A percentile compares a stretch with the other conserved stretches of the same genome.
phyloP scores from a whole-genome alignment of 2,329 filamentous ascomycete species.

The Xylariaceae sp. region DNA sequence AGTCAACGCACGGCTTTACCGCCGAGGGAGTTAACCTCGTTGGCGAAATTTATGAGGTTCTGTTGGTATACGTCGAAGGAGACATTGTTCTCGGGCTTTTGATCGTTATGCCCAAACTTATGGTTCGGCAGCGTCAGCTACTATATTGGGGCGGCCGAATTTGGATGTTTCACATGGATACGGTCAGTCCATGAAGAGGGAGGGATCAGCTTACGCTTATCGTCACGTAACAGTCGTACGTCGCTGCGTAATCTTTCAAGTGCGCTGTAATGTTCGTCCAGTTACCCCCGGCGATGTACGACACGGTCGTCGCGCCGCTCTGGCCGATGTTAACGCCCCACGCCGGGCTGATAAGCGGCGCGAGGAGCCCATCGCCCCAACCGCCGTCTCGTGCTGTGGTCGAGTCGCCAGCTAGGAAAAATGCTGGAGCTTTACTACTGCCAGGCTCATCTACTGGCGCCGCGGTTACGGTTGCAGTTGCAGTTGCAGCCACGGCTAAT shows the following conservation, averaged over 20 bases:
- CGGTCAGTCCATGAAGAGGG: too few species aligned
- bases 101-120: constrained; percentile 69
- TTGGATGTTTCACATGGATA: too few species aligned
- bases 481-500: not conserved
- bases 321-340: constrained; percentile 62
- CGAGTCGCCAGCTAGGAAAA: constrained; percentile 57
- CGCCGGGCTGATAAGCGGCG: constrained; percentile 54
- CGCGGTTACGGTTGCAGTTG: constrained; percentile 11
- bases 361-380: constrained; percentile 66
- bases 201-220: constrained; percentile 48
- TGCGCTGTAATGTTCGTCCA: constrained; percentile 57
- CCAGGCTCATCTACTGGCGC: constrained; percentile 4
- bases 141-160: too few species aligned
- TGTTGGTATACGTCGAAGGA: constrained; percentile 42
- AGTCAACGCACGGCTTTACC: constrained; percentile 53
- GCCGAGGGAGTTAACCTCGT: constrained; percentile 50
- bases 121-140: not conserved
- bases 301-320: constrained; percentile 62
- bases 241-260: constrained; percentile 46
- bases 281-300: constrained; percentile 56
- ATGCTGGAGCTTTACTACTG: constrained; percentile 45
- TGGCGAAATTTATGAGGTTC: constrained; percentile 47
- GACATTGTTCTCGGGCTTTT: constrained; percentile 55
- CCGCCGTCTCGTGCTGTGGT: constrained; percentile 56
- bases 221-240: constrained; percentile 56